Base-by-base conservation (phyloP, 202 grass and related monocot genomes). In the Zoysia matrella region DNA sequence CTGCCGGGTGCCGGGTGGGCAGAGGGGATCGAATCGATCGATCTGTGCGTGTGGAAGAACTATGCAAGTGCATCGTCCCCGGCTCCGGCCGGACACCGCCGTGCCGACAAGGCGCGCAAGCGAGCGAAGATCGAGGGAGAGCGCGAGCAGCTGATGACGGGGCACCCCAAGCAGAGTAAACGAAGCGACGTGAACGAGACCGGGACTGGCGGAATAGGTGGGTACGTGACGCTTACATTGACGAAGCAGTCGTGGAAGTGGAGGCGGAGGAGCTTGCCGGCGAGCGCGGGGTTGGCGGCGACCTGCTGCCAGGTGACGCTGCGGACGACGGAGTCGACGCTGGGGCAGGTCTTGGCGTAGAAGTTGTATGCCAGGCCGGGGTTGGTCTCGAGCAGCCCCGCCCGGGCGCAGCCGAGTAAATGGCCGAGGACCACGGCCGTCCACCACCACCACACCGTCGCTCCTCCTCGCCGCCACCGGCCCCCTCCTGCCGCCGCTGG, bases 241-340 rank as follows among this genome's bases (percentile, higher is more conserved):
- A 97, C 92, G 75, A 97, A 93, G 76, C 94, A 97, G 78, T 97
- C 94, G 66, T 97, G 94, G 88, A 97, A 97, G 90, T 94, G 89
- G 44, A 97, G 74, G 72, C 95, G 73, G 41, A 94, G 67, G 42
- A 97, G 85, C 57, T 72, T 85, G 1, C 72, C 95, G 8, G 95
- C 65, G 58, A 97, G 60, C 0, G 67, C 81, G 0, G 86, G 71
- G 80, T 91, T 89, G 52, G 3, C 64, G 40, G 78, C 71, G 47
- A 92, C 90, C 63, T 55, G 63, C 65, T 67, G 52, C 67, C 69
- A 87, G 66, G 82, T 82, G 71, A 94, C 53, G 44, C 15, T 74
- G 22, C 63, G 44, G 22, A 89, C 88, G 80, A 79, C 85, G 78
- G 76, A 45, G 48, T 94, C 90, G 4, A 69, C 82, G n/a, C 6